Evolutionary conservation across 2,329 filamentous ascomycete genomes (phyloP).

Genomic region (Colletotrichum sp.): DNA sequence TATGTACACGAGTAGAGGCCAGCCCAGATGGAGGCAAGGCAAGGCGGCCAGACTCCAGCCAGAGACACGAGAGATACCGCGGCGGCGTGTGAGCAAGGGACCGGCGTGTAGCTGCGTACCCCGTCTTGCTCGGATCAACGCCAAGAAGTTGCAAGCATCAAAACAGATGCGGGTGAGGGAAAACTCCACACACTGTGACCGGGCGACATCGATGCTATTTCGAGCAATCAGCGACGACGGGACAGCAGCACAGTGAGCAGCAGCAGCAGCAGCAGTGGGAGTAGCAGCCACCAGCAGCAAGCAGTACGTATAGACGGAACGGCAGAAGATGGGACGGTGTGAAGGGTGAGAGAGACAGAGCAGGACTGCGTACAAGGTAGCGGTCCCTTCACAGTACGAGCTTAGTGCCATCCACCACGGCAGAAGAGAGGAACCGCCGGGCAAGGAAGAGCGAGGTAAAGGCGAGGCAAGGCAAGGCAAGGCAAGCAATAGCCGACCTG

Average conservation of each 20-base stretch:
- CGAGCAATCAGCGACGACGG: conserved; percentile 13
- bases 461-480: not conserved
- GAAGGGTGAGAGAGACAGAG: not conserved
- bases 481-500: conserved; percentile 5
- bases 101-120: conserved; percentile 21
- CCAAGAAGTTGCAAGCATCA: conserved; percentile 23
- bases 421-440: not conserved
- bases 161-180: conserved; percentile 21
- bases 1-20: not conserved
- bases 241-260: not conserved
- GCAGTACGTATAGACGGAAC: not conserved
- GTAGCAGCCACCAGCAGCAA: not conserved
- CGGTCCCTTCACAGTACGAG: not conserved
- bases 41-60: conserved; percentile 8
- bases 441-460: not conserved
- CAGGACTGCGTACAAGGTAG: not conserved
- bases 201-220: conserved; percentile 21
- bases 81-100: conserved; percentile 18
- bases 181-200: conserved; percentile 22
- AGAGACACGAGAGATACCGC: conserved; percentile 13
- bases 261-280: not conserved
- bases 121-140: conserved; percentile 23
- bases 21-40: conserved; percentile 6
- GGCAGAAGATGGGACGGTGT: not conserved
- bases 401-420: not conserved